Conservation (phyloP, 495 filamentous ascomycete species). For the Neurospora pannonica region DNA sequence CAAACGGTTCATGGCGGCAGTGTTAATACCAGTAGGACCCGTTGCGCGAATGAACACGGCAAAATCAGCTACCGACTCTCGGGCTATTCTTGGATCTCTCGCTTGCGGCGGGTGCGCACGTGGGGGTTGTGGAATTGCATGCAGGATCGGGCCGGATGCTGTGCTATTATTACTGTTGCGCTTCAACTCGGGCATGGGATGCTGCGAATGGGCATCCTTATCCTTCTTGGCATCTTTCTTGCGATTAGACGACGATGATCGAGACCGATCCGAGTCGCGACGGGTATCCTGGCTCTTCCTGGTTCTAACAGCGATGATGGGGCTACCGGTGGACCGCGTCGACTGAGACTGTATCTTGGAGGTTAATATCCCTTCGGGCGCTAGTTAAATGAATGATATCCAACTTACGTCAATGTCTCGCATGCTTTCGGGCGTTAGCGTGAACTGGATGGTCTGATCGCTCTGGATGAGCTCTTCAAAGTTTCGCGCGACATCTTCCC, state of each 20-base stretch:
- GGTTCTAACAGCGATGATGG: conserved; percentile 21
- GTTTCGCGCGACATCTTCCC: conserved; percentile 33
- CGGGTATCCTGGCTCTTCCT: conserved; percentile 36
- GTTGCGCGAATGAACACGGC: conserved; percentile 80
- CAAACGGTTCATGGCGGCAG: conserved; percentile 5
- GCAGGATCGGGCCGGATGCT: background rate
- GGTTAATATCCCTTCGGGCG: conserved; percentile 15
- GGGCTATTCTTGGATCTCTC: conserved; percentile 55
- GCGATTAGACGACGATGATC: conserved; percentile 28
- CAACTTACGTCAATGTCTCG: conserved; percentile 72
- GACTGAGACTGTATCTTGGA: conserved; percentile 21
- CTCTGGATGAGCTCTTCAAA: conserved; percentile 88
- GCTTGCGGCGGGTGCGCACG: conserved; percentile 37
- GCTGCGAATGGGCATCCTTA: conserved; percentile 30
- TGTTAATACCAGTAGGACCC: conserved; percentile 46
- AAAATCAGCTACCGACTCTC: conserved; percentile 63
- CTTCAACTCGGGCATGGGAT: conserved; percentile 26
- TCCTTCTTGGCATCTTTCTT: conserved; percentile 22
- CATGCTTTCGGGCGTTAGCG: conserved; percentile 81
- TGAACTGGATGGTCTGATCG: conserved; percentile 87
- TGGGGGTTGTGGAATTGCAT: conserved; percentile 1
- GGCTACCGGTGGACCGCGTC: conserved; percentile 26
- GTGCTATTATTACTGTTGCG: conserved; percentile 11
- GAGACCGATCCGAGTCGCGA: conserved; percentile 24
- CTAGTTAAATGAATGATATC: background rate